phyloP scores from a whole-genome alignment of 208 protist genomes.

The Trypanosoma caninum region DNA sequence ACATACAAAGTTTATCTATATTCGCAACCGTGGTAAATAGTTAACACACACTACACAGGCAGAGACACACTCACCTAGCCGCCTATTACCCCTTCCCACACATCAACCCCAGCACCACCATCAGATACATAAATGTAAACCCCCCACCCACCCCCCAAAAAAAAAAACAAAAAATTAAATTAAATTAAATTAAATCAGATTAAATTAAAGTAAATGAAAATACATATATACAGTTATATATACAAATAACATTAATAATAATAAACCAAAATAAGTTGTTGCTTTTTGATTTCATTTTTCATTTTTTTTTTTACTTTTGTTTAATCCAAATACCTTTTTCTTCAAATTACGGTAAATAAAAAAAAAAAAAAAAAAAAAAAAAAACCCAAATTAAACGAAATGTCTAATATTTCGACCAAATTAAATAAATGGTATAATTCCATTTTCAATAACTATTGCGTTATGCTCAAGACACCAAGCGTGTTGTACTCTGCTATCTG shows the following conservation, averaged over 20 bases:
- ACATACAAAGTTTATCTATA: no score
- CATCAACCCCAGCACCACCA: no score
- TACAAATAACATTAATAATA: not conserved
- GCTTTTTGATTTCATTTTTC: no score
- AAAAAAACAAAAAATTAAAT: not conserved
- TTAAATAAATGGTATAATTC: slow-evolving; percentile 34
- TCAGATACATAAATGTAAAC: no score
- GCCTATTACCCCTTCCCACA: no score
- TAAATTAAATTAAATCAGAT: not conserved
- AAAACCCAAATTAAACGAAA: no score
- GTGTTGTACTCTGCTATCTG: slow-evolving; percentile 41
- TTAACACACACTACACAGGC: no score
- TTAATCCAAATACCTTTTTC: not conserved
- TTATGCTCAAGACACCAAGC: slow-evolving; percentile 69
- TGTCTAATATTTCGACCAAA: no score
- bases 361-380: not conserved
- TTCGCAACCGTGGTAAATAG: no score
- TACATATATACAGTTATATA: no score
- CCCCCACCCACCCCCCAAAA: no score
- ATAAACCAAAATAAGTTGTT: not conserved
- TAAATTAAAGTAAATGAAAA: not conserved
- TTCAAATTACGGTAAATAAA: not conserved
- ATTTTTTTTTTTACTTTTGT: not conserved
- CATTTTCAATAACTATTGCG: slow-evolving; percentile 40
- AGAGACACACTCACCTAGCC: no score